Base-by-base conservation (phyloP, 305 asterid genomes). In the Fraxinus baroniana region DNA sequence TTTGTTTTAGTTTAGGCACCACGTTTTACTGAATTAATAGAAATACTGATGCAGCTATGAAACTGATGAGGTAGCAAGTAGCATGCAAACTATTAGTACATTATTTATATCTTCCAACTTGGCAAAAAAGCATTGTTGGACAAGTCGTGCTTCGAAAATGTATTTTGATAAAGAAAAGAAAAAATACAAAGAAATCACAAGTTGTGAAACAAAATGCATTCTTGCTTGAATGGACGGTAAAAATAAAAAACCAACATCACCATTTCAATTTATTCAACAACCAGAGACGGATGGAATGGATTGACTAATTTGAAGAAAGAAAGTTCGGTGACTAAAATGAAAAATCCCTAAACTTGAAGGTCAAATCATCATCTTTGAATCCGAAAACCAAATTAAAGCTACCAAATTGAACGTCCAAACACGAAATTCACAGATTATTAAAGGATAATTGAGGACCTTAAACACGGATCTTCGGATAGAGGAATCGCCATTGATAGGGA, bases 401-500 rank as follows among this genome's bases (percentile, higher is more conserved):
- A n/a, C 26, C 26, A 55, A 55, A 55, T 55, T 55, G 26, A 55
- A 55, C 26, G 26, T 55, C 26, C n/a, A 17, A 22, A 28, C 66
- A 8, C 5, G 7, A 35, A 20, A 33, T 24, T n/a, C n/a, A 18
- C 8, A 37, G 30, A 37, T 4, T 18, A 6, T 79, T 24, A 28
- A 26, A 74, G 44, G 39, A 9, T 39, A 35, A 70, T 24, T 28
- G 83, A 49, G 55, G 79, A 92, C 94, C 96, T 91, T 89, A 26
- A 89, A 78, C 9, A 84, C 41, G 72, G 93, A 89, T 84, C 87
- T 88, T 41, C 86, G 88, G 33, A 87, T 75, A 78, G 88, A 81
- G 39, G 89, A 80, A 78, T 91, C 96, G 10, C 64, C 72, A 17
- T 78, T 86, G 82, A 85, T 18, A 85, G 93, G 84, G 86, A 91